Base-by-base conservation (phyloP, 768 basidiomycete species). In the Suillus luteus region DNA sequence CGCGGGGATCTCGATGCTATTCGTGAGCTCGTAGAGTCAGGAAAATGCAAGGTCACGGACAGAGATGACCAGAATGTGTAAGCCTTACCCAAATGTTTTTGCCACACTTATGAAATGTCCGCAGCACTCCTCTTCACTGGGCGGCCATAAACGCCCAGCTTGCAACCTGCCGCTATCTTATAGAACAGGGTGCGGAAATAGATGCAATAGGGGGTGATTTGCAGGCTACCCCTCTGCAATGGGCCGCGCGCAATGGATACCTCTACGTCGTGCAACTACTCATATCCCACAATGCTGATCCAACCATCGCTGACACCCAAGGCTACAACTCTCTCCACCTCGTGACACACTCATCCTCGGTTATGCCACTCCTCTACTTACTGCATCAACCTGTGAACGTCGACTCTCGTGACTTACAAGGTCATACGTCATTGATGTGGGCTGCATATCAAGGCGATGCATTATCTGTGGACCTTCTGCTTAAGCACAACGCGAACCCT, bases 401-500 rank as follows among this genome's bases (percentile, higher is more conserved):
- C 64, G 97, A 99, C 73, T 90, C 90, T 55, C 85, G 88, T 46
- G 97, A 99, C 75, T 81, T 88, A 1, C 91, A 93, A 70, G 97
- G 97, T 0, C 97, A 99, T 73, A 97, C 96, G 0, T 84, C 93
- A 0, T 82, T 99, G 58, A 97, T 98, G 93, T 99, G 97, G 97
- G 97, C 97, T 6, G 93, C 95, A 10, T 99, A 99, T 76, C 97
- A 99, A 74, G 97, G 97, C 54, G 97, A 99, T 72, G 95, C 95
- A 2, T 85, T 99, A 40, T 94, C 92, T 3, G 95, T 99, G 6
- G 95, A 98, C 66, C 76, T 99, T 54, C 78, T 99, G 48, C 82
- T 99, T 59, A 85, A 88, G 62, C 93, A 96, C 68, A 93, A 93
- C 3, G 95, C 97, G 2, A 91, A 87, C 63, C 82, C 89, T 1